Percentiles rank a stretch among this genome's conserved stretches.
These are phyloP conservation scores for Dujonia santamariae DNA, from an alignment of 1,139 yeast genomes.

Conservation along the genomic window DNA sequence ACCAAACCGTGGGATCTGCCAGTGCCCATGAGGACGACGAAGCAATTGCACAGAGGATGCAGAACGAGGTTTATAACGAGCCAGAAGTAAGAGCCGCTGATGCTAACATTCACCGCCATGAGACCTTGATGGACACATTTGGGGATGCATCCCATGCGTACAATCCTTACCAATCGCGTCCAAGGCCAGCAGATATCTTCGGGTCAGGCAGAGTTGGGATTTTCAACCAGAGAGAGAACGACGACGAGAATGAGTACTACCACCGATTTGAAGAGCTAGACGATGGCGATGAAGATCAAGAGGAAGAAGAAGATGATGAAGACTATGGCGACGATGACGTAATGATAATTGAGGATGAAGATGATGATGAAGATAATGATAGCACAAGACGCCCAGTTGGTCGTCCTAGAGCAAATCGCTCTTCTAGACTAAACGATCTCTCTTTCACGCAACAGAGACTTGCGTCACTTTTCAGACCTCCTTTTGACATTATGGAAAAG, in stretches of 20 bases:
- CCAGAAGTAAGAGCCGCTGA: conserved; percentile 58
- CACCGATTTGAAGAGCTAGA: conserved; percentile 15
- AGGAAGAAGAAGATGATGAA: conserved; percentile 24
- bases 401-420: conserved; percentile 29
- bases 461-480: conserved; percentile 85
- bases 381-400: conserved; percentile 15
- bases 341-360: conserved; percentile 11
- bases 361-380: conserved; percentile 16
- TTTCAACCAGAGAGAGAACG: conserved; percentile 42
- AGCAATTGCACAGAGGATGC: conserved; percentile 61
- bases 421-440: conserved; percentile 30
- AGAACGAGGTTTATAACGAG: conserved; percentile 56
- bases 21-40: conserved; percentile 42
- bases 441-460: conserved; percentile 67
- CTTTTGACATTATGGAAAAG: conserved; percentile 79
- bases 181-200: conserved; percentile 36
- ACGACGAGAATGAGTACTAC: conserved; percentile 27
- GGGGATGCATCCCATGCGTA: conserved; percentile 10
- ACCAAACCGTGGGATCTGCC: conserved; percentile 4
- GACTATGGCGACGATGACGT: conserved; percentile 21
- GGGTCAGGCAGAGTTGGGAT: conserved; percentile 41
- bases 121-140: conserved; percentile 58
- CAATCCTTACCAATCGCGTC: conserved; percentile 2
- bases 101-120: conserved; percentile 78
- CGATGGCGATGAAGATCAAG: conserved; percentile 19